A percentile compares a stretch with the other conserved stretches of the same genome.
These are phyloP conservation scores for Tuber microsphaerosporum DNA, from an alignment of 495 filamentous ascomycete species.

Conservation along the genomic window DNA sequence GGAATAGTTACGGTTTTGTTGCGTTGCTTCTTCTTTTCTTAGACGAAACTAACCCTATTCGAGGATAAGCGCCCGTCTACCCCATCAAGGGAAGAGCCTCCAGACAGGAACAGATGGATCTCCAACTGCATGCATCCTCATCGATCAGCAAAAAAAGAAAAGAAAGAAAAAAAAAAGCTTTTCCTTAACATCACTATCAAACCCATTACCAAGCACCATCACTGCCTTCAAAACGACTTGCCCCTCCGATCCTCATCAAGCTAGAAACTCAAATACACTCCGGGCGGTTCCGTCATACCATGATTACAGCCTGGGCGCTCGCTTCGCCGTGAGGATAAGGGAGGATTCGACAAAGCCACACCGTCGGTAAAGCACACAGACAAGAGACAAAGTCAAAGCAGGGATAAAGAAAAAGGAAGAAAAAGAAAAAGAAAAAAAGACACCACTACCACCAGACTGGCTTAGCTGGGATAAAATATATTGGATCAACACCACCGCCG, in stretches of 20 bases:
- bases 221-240: background rate
- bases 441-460: background rate
- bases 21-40: background rate
- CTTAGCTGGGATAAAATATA: too few relatives aligned
- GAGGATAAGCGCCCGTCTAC: background rate
- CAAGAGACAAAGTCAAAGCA: background rate
- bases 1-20: background rate
- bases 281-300: background rate
- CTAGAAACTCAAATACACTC: background rate
- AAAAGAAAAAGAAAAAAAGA: background rate
- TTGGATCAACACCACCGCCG: background rate
- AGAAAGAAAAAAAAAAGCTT: background rate
- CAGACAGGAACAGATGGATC: background rate
- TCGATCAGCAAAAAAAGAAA: background rate
- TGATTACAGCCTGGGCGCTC: background rate
- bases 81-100: background rate
- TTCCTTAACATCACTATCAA: background rate
- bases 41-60: background rate
- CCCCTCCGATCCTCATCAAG: background rate
- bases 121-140: background rate
- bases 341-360: background rate
- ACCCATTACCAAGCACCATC: background rate
- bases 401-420: background rate
- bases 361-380: conserved; percentile 1
- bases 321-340: background rate